Evolutionary conservation across 164 flowering plant genomes (phyloP).

Genomic region (Vitis rotundifolia): DNA sequence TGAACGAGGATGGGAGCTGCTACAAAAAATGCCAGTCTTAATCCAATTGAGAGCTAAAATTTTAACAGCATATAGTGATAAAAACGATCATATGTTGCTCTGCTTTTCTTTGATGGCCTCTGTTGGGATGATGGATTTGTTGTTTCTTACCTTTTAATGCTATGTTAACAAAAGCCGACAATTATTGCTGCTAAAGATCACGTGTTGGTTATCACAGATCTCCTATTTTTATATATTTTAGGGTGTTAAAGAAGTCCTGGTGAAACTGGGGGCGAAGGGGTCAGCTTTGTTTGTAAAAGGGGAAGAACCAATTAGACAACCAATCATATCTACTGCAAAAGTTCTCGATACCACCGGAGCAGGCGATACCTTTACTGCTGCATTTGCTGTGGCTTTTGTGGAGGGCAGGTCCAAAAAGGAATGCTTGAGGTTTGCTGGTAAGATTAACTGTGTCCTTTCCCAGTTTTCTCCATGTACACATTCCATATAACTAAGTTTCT

Average conservation of each 20-base stretch:
- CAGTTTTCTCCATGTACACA: not conserved
- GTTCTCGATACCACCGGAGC: constrained; percentile 97
- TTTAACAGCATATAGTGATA: not conserved
- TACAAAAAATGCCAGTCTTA: not conserved
- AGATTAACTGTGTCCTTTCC: constrained; percentile 1
- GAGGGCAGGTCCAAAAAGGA: constrained; percentile 80
- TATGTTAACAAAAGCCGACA: not conserved
- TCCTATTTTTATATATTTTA: constrained; percentile 23
- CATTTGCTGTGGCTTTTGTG: constrained; percentile 89
- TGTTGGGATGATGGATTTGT: not conserved
- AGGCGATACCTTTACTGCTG: constrained; percentile 96
- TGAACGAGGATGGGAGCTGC: not conserved
- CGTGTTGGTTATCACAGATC: not conserved
- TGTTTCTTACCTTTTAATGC: not conserved
- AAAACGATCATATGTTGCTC: not conserved
- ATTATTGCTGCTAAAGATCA: not conserved
- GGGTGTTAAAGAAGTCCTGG: constrained; percentile 89
- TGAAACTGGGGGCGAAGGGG: constrained; percentile 89
- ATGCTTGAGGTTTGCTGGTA: constrained; percentile 90
- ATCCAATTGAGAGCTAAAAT: not conserved
- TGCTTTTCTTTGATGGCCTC: not conserved
- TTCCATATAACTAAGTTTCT: not conserved
- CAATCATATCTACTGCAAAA: constrained; percentile 59
- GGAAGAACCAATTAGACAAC: constrained; percentile 72
- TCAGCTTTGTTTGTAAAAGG: constrained; percentile 86